phyloP scores from a whole-genome alignment of 805 yeast genomes.

The Pachysolen tannophilus region DNA sequence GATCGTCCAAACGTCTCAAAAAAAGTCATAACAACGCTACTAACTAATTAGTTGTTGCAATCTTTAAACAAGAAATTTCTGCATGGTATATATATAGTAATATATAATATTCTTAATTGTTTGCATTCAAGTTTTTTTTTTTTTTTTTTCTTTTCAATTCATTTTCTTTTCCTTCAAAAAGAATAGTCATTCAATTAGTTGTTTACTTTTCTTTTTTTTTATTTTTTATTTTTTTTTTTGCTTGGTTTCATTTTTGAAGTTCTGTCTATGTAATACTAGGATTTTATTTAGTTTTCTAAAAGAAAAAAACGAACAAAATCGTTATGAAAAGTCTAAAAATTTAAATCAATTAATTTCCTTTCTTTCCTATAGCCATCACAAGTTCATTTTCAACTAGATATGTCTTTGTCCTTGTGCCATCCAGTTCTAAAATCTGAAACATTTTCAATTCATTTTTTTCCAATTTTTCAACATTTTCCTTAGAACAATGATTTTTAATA shows the following conservation, averaged over 20 bases:
- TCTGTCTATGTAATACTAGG: too few species aligned
- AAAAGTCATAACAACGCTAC: neutral
- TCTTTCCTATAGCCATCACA: slow-evolving; percentile 1
- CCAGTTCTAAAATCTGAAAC: neutral
- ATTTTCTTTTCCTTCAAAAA: neutral
- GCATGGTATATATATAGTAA: too few species aligned
- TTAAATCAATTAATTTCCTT: neutral
- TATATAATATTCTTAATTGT: too few species aligned
- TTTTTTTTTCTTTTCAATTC: neutral
- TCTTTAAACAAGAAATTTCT: too few species aligned
- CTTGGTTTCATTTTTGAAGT: too few species aligned
- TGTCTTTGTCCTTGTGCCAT: neutral
- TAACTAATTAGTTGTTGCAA: too few species aligned
- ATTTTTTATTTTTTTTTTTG: neutral
- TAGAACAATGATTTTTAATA: slow-evolving; percentile 3
- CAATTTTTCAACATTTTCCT: neutral
- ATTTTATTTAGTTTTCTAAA: too few species aligned
- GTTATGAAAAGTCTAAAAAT: too few species aligned
- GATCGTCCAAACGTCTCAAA: neutral
- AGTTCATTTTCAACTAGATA: slow-evolving; percentile 1
- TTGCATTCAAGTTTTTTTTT: too few species aligned
- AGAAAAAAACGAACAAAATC: too few species aligned
- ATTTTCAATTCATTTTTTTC: neutral
- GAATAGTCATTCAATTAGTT: neutral
- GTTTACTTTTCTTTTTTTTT: neutral